phyloP scores from a whole-genome alignment of 257 asterid genomes.

The Solanum bukasovii region DNA sequence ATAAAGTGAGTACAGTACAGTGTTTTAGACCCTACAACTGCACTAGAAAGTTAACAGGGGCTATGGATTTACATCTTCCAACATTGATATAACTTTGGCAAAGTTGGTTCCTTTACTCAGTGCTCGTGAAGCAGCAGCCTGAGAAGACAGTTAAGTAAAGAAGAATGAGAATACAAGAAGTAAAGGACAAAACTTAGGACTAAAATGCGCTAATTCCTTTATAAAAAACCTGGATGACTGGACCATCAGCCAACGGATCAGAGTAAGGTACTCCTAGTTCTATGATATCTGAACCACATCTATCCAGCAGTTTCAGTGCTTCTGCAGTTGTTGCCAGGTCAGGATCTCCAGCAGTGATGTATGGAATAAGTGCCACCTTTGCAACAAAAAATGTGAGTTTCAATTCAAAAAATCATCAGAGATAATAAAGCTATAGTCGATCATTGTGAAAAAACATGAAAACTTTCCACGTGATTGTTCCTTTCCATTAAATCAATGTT shows the following conservation, averaged over 20 bases:
- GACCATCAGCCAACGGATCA: slow-evolving; percentile 97
- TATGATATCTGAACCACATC: slow-evolving; percentile 81
- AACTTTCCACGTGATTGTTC: not conserved
- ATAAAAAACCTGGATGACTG: slow-evolving; percentile 69
- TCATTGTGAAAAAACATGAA: not conserved
- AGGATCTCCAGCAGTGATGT: slow-evolving; percentile 89
- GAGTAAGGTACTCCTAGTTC: slow-evolving; percentile 91
- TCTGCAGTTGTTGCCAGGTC: slow-evolving; percentile 76
- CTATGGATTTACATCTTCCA: slow-evolving; percentile 54
- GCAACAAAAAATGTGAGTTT: slow-evolving; percentile 14
- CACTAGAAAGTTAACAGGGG: not conserved
- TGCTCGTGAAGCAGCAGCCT: slow-evolving; percentile 87
- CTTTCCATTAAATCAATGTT: not conserved
- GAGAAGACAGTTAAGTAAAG: slow-evolving; percentile 1
- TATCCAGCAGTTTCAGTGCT: slow-evolving; percentile 71
- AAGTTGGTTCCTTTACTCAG: slow-evolving; percentile 64
- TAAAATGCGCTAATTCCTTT: not conserved
- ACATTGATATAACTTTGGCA: slow-evolving; percentile 56
- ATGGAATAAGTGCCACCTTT: slow-evolving; percentile 82
- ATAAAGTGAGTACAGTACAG: not conserved
- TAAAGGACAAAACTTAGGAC: not conserved
- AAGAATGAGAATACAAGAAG: not conserved
- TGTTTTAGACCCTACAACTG: not conserved
- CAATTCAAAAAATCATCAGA: not conserved
- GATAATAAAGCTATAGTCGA: not conserved